These are phyloP conservation scores for Aspergillus sp. DNA, from an alignment of 2,329 filamentous ascomycete species.

Conservation along the genomic window DNA sequence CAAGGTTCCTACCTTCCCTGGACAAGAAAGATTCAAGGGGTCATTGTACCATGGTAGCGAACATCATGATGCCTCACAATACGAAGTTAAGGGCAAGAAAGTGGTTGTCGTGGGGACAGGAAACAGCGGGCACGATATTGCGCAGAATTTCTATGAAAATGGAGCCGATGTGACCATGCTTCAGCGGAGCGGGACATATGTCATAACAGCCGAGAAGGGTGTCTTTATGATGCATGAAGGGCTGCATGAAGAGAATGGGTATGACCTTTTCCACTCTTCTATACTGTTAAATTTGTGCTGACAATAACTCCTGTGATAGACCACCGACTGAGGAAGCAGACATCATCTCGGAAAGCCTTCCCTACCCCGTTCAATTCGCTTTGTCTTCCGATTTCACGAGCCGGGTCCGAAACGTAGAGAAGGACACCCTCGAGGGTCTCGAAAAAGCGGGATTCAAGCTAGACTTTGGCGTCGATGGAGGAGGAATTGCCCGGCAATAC, in stretches of 20 bases:
- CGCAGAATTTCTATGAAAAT: slow-evolving; percentile 43
- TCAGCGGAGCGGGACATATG: slow-evolving; percentile 45
- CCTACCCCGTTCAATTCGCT: slow-evolving; percentile 41
- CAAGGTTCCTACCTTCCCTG: slow-evolving; percentile 33
- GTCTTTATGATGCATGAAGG: slow-evolving; percentile 39
- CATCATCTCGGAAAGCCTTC: slow-evolving; percentile 39
- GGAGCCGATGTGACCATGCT: slow-evolving; percentile 47
- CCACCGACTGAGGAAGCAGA: slow-evolving; percentile 46
- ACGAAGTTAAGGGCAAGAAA: slow-evolving; percentile 35
- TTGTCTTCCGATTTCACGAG: slow-evolving; percentile 38
- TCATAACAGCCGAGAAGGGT: slow-evolving; percentile 39
- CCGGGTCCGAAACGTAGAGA: slow-evolving; percentile 32
- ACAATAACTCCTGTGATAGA: slow-evolving; percentile 12
- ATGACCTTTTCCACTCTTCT: slow-evolving; percentile 1
- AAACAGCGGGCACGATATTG: slow-evolving; percentile 45
- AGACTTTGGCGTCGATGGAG: slow-evolving; percentile 33
- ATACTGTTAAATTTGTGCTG: background rate
- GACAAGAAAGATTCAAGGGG: slow-evolving; percentile 37
- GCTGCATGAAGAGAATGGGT: slow-evolving; percentile 40
- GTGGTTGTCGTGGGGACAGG: slow-evolving; percentile 44
- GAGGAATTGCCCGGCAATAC: slow-evolving; percentile 39
- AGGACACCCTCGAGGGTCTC: slow-evolving; percentile 38
- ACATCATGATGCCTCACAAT: slow-evolving; percentile 34
- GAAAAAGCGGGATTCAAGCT: slow-evolving; percentile 40
- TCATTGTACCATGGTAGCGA: slow-evolving; percentile 37